phyloP scores from a whole-genome alignment of 202 grass and related monocot genomes.

The Saccharum hybrid region DNA sequence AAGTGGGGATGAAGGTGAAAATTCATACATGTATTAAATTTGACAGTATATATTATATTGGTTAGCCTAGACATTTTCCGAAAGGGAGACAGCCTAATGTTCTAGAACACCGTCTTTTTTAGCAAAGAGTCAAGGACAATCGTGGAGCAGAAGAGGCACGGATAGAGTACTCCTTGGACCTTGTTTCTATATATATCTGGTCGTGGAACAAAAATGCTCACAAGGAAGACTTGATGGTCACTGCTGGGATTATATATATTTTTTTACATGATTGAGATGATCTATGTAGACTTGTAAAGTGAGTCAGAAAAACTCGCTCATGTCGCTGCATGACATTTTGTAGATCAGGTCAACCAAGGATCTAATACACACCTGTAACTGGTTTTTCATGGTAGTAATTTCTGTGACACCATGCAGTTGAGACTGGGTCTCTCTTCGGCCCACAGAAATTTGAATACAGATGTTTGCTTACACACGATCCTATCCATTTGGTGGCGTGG shows the following conservation, averaged over 20 bases:
- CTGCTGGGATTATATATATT: not conserved
- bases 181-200: slow-evolving; percentile 8
- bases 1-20: too few relatives aligned
- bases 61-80: too few relatives aligned
- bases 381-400: slow-evolving; percentile 2
- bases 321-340: not conserved
- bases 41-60: too few relatives aligned
- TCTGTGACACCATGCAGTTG: not conserved
- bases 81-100: too few relatives aligned
- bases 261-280: not conserved
- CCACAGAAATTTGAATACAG: slow-evolving; percentile 36
- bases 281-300: not conserved
- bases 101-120: not conserved
- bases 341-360: not conserved
- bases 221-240: not conserved
- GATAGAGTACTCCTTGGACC: not conserved
- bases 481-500: slow-evolving; percentile 30
- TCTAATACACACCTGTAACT: too few relatives aligned
- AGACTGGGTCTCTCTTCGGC: not conserved
- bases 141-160: not conserved
- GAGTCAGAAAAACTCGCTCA: not conserved
- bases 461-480: slow-evolving; percentile 38
- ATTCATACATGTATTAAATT: too few relatives aligned
- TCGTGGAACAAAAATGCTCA: not conserved
- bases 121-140: slow-evolving; percentile 34